Base-by-base conservation (phyloP, 352 stramenopile species). In the Phytophthora kernoviae region DNA sequence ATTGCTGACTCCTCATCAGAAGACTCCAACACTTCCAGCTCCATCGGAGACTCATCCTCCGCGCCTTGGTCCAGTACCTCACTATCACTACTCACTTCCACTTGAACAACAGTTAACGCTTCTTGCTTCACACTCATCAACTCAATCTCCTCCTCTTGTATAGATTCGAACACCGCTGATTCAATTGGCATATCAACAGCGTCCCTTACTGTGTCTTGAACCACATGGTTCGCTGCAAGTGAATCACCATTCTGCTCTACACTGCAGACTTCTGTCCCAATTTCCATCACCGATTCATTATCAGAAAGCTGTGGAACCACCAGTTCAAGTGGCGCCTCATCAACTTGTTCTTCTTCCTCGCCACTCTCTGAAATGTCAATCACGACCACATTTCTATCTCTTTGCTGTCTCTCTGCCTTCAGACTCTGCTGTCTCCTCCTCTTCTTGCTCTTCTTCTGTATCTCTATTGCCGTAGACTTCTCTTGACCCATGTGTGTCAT, bases 11-110 rank as follows among this genome's bases (percentile, higher is more conserved):
- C 54, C 7, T 70, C 42, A 6, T 34, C 36, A 5, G 65, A 58
- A 26, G 54, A 56, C 5, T 73, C 45, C 1, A 63, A 43, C 18
- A 72, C 42, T 15, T 70, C 42, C 32, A 77, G 36, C 32, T 70
- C 46, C 5, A 73, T 40, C 20, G 58, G 62, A 27, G 58, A 64
- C 36, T 69, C 54, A 0, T 18, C 32, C 12, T 20, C 37, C 18
- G 9, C 15, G 4, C 18, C 37, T 17, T 22, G 6, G 3, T 12
- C 33, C 33, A 39, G 3, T 8, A 22, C 18, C 3, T 52, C 27
- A 7, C 30, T 27, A 10, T 27, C 3, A 37, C 8, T 41, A 27
- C 15, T 15, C 12, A 52, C 22, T 7, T 49, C 18, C 5, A 33
- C 22, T 26, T 12, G 30, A 46, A 20, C 4, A 51, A 21, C 40